A percentile compares a stretch with the other conserved stretches of the same genome.
These are phyloP conservation scores for Pythium vanterpoolii DNA, from an alignment of 352 stramenopile species.

Conservation along the genomic window DNA sequence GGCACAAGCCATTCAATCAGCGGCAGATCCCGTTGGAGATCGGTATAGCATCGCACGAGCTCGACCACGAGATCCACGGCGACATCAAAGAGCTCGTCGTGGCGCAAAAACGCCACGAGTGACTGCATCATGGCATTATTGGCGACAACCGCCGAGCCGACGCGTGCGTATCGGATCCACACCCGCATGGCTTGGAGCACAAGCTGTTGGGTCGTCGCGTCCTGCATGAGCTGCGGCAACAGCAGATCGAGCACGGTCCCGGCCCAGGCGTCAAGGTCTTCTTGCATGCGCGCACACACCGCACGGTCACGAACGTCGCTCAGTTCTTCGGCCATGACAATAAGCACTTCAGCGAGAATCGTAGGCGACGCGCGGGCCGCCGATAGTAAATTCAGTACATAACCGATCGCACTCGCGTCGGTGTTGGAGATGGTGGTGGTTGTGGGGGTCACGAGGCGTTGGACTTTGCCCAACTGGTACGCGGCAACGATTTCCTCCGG, in stretches of 20 bases:
- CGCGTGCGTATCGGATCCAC: conserved; percentile 60
- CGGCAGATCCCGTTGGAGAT: conserved; percentile 36
- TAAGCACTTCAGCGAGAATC: conserved; percentile 52
- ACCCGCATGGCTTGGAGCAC: conserved; percentile 56
- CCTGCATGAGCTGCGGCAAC: conserved; percentile 76
- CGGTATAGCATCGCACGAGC: conserved; percentile 61
- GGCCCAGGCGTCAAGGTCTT: conserved; percentile 62
- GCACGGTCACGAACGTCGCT: conserved; percentile 46
- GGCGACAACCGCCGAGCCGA: conserved; percentile 40
- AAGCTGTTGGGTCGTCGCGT: conserved; percentile 49
- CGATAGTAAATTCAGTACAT: conserved; percentile 49
- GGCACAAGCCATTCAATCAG: conserved; percentile 81
- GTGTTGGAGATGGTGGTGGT: not conserved
- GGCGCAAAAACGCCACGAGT: conserved; percentile 51
- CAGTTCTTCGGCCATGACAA: conserved; percentile 71
- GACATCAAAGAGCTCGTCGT: conserved; percentile 83
- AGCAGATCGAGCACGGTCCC: conserved; percentile 50
- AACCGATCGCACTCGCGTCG: conserved; percentile 42
- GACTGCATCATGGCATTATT: conserved; percentile 71
- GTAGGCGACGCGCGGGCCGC: conserved; percentile 29
- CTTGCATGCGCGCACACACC: conserved; percentile 46
- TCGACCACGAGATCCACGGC: conserved; percentile 81
- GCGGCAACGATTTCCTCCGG: conserved; percentile 26
- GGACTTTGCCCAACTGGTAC: conserved; percentile 10
- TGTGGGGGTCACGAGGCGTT: conserved; percentile 1